Conservation (phyloP, 2,329 filamentous ascomycete species). For the Verticillium isaacii region DNA sequence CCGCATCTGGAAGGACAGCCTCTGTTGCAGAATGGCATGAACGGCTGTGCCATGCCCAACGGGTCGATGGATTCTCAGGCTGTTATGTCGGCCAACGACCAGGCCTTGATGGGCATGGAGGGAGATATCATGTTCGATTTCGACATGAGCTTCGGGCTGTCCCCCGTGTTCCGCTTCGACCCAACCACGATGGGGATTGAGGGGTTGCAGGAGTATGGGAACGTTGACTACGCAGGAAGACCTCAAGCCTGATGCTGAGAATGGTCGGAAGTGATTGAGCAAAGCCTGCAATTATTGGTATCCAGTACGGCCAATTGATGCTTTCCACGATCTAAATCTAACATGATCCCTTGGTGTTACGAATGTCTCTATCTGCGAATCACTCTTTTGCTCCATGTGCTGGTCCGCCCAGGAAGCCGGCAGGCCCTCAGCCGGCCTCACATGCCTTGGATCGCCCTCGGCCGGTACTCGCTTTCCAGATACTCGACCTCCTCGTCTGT, state of each 20-base stretch:
- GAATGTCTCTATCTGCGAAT: not conserved
- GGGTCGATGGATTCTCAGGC: not conserved
- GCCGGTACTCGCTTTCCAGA: slow-evolving; percentile 49
- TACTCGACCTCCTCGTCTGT: slow-evolving; percentile 24
- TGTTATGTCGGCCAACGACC: not conserved
- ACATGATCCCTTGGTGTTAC: not conserved
- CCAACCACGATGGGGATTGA: slow-evolving; percentile 10
- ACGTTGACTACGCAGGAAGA: slow-evolving; percentile 1
- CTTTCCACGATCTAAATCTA: not conserved
- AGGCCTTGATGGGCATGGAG: slow-evolving; percentile 5
- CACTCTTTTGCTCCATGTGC: not conserved
- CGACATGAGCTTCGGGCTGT: slow-evolving; percentile 22
- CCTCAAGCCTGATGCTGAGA: not conserved
- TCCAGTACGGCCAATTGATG: not conserved
- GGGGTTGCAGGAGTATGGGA: slow-evolving; percentile 2
- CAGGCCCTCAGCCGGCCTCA: not conserved
- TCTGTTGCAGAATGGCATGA: not conserved
- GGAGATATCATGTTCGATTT: slow-evolving; percentile 15
- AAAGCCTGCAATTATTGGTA: not conserved
- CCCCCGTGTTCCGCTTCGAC: slow-evolving; percentile 22
- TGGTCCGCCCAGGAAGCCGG: no score
- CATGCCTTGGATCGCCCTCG: slow-evolving; percentile 33
- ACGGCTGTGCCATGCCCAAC: not conserved
- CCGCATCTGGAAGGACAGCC: not conserved
- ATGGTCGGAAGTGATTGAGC: not conserved